phyloP scores from a whole-genome alignment of 2,329 filamentous ascomycete genomes.

The Botryotinia calthae region DNA sequence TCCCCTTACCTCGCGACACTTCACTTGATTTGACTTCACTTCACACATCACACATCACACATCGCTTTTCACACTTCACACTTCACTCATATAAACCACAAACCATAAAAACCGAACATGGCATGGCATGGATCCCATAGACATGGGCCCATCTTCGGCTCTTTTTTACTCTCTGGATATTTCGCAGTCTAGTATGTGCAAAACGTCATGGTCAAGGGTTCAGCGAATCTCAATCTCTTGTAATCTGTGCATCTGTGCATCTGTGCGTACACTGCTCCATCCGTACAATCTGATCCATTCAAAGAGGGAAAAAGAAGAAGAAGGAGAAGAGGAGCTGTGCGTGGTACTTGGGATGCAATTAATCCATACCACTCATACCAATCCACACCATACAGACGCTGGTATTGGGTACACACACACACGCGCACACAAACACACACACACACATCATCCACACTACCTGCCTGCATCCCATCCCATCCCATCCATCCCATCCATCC shows the following conservation, averaged over 20 bases:
- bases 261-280: neutral
- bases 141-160: neutral
- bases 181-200: too few relatives aligned
- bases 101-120: too few relatives aligned
- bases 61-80: neutral
- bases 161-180: neutral
- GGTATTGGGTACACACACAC: neutral
- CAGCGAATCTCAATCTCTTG: conserved; percentile 3
- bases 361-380: neutral
- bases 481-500: neutral
- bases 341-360: too few relatives aligned
- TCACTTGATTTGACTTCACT: neutral
- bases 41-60: neutral
- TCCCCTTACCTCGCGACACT: neutral
- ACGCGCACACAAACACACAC: neutral
- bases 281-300: neutral
- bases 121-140: neutral
- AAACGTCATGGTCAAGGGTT: conserved; percentile 13
- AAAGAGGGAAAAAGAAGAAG: neutral
- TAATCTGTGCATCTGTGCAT: neutral
- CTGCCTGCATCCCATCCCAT: neutral
- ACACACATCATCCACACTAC: neutral
- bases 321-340: neutral
- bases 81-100: neutral
- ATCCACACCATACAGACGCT: neutral